These are phyloP conservation scores for Zizania latifolia DNA, from an alignment of 176 grass and related monocot genomes.

Conservation along the genomic window DNA sequence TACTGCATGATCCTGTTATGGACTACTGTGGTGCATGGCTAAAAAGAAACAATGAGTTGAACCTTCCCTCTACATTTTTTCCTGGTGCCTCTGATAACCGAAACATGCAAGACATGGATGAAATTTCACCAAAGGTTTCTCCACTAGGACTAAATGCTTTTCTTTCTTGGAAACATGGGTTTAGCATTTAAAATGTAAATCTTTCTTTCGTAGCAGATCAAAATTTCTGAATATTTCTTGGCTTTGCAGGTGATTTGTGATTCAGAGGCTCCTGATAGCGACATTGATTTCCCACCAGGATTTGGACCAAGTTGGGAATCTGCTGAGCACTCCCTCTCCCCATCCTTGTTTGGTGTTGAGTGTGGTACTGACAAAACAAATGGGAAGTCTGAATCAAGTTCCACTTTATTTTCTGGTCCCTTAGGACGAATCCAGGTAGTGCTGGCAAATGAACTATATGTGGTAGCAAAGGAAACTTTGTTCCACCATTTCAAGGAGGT, in stretches of 20 bases:
- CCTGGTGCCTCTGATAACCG: constrained; percentile 9
- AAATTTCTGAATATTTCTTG: constrained; percentile 8
- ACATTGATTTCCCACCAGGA: constrained; percentile 70
- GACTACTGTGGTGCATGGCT: constrained; percentile 65
- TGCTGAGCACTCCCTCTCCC: constrained; percentile 26
- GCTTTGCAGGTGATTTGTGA: constrained; percentile 43
- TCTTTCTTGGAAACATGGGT: not conserved
- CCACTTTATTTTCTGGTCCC: constrained; percentile 27
- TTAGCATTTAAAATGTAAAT: not conserved
- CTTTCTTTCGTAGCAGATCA: constrained; percentile 17
- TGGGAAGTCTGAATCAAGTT: constrained; percentile 24
- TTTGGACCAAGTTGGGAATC: constrained; percentile 47
- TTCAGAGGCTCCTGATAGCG: constrained; percentile 23
- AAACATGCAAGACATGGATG: constrained; percentile 31
- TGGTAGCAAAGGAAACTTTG: constrained; percentile 66
- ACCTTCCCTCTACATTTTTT: constrained; percentile 19
- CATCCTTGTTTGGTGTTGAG: constrained; percentile 2
- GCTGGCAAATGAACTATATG: constrained; percentile 66
- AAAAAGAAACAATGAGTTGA: constrained; percentile 38
- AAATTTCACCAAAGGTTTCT: constrained; percentile 34
- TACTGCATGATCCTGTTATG: constrained; percentile 61
- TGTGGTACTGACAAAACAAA: constrained; percentile 16
- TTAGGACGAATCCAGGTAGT: constrained; percentile 21
- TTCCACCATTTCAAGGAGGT: constrained; percentile 66
- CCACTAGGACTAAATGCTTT: not conserved